These are phyloP conservation scores for Mycocentrospora acerina DNA, from an alignment of 2,329 filamentous ascomycete species.

Conservation along the genomic window DNA sequence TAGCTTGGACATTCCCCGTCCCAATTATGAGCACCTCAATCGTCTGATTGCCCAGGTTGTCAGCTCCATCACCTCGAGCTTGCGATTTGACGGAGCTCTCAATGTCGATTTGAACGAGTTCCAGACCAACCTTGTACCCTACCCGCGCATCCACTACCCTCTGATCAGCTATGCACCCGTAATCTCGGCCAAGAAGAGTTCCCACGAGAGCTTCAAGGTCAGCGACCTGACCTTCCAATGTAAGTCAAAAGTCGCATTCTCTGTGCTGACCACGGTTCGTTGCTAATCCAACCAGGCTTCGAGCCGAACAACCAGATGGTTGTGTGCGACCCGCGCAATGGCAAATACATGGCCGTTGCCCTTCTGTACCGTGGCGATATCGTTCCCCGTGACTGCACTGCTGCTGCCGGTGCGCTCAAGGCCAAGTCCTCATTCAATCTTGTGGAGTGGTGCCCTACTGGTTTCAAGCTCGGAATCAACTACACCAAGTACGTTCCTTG, in stretches of 20 bases:
- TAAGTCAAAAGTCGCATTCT: constrained; percentile 32
- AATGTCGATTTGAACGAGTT: constrained; percentile 77
- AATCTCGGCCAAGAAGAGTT: constrained; percentile 72
- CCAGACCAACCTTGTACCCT: constrained; percentile 75
- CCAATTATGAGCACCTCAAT: constrained; percentile 71
- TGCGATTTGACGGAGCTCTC: constrained; percentile 71
- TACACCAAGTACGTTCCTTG: constrained; percentile 55
- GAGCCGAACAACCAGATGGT: constrained; percentile 81
- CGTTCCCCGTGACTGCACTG: constrained; percentile 68
- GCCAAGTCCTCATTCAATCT: constrained; percentile 72
- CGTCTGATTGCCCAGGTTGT: constrained; percentile 73
- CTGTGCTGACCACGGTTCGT: neutral
- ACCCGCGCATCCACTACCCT: constrained; percentile 73
- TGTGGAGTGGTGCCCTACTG: constrained; percentile 74
- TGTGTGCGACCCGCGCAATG: constrained; percentile 71
- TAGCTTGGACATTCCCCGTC: constrained; percentile 69
- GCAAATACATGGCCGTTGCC: constrained; percentile 75
- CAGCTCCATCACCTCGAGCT: constrained; percentile 71
- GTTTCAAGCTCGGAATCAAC: constrained; percentile 76
- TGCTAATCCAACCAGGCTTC: constrained; percentile 57
- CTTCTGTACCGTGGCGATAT: constrained; percentile 72
- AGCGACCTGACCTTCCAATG: constrained; percentile 74
- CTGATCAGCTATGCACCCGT: constrained; percentile 73
- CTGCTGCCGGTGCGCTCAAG: constrained; percentile 67
- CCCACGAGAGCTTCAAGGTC: constrained; percentile 86